Evolutionary conservation across 495 filamentous ascomycete genomes (phyloP).

Genomic region (Xylaria scruposa): DNA sequence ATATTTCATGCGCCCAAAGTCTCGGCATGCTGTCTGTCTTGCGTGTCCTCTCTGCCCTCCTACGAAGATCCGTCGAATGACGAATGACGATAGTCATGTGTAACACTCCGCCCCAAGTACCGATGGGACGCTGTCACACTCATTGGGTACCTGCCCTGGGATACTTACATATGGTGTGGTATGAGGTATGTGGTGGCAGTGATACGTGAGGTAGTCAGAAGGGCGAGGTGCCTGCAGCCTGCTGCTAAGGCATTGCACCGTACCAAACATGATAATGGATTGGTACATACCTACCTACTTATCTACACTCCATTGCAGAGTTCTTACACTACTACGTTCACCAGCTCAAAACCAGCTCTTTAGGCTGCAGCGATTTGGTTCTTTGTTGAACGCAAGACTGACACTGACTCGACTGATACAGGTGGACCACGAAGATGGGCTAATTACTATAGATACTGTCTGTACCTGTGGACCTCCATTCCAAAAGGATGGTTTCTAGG

Average conservation of each 20-base stretch:
- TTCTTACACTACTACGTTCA: neutral
- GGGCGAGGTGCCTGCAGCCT: slow-evolving; percentile 2
- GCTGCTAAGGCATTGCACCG: neutral
- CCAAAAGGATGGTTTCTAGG: neutral
- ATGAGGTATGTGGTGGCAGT: neutral
- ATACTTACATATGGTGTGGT: neutral
- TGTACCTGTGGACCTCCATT: no score
- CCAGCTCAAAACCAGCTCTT: neutral
- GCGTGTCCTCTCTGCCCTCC: neutral
- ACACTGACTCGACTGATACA: neutral
- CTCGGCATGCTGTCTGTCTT: no score
- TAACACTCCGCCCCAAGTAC: neutral
- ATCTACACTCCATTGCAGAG: neutral
- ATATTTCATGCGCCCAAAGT: neutral
- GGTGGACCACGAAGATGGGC: neutral
- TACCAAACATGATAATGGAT: neutral
- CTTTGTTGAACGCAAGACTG: neutral
- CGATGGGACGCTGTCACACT: neutral
- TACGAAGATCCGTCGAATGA: neutral
- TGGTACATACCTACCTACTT: neutral
- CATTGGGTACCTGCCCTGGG: neutral
- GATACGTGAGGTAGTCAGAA: slow-evolving; percentile 21
- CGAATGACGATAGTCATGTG: slow-evolving; percentile 22
- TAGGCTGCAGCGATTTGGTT: neutral
- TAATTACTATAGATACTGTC: neutral